phyloP scores from a whole-genome alignment of 2,329 filamentous ascomycete species.

The Leptosphaerulina australis region DNA sequence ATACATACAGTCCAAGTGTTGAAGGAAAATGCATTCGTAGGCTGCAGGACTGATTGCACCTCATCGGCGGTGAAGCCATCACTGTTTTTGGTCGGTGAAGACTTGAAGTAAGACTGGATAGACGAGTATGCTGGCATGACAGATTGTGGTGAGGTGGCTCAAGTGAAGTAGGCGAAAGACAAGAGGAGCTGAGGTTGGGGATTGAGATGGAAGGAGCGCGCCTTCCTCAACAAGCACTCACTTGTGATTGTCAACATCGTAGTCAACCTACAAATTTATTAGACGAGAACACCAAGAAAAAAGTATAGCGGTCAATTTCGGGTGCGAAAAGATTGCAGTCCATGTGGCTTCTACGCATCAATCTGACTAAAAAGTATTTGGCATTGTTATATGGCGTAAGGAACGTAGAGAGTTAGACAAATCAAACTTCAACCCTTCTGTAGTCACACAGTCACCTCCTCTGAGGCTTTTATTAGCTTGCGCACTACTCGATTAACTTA shows the following conservation, averaged over 20 bases:
- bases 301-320: too few relatives aligned
- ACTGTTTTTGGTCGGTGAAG: constrained; percentile 40
- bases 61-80: constrained; percentile 63
- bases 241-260: too few relatives aligned
- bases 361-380: constrained; percentile 1
- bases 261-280: too few relatives aligned
- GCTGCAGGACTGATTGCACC: constrained; percentile 49
- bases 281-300: too few relatives aligned
- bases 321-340: too few relatives aligned
- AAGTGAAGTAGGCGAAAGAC: neutral
- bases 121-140: constrained; percentile 48
- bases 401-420: constrained; percentile 39
- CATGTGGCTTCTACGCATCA: too few relatives aligned
- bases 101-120: constrained; percentile 53
- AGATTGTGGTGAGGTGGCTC: neutral
- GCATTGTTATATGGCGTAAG: constrained; percentile 22
- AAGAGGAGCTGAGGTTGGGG: constrained; percentile 1
- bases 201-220: constrained; percentile 15
- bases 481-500: constrained; percentile 18
- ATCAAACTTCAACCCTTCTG: constrained; percentile 5
- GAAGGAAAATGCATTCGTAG: constrained; percentile 34
- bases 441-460: neutral
- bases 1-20: constrained; percentile 23
- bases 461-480: neutral
- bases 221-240: constrained; percentile 2